A percentile compares a stretch with the other conserved stretches of the same genome.
Conservation (phyloP, 2,329 filamentous ascomycete genomes). For the Aspergillus sp. region DNA sequence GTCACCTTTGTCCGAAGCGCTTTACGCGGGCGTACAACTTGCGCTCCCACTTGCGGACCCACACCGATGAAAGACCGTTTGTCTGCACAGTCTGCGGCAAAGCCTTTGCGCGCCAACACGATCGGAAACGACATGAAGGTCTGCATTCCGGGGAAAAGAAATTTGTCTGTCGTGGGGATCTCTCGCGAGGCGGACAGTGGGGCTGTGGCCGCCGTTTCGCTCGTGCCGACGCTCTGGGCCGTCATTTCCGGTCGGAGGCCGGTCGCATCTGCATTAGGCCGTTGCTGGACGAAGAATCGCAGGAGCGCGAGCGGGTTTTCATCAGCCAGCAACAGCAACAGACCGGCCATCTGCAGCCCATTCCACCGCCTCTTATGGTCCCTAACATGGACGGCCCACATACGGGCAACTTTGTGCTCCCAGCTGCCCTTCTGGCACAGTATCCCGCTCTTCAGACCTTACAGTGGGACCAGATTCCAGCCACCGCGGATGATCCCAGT, state of each 20-base stretch:
- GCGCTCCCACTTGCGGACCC: constrained; percentile 86
- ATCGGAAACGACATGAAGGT: constrained; percentile 93
- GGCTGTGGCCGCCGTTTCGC: constrained; percentile 90
- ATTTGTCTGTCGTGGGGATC: constrained; percentile 88
- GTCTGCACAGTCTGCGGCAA: constrained; percentile 96
- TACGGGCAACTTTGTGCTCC: constrained; percentile 60
- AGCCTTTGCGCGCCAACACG: constrained; percentile 93
- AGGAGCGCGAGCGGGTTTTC: constrained; percentile 68
- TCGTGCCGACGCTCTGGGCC: constrained; percentile 84
- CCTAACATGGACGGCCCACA: constrained; percentile 52
- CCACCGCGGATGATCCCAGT: constrained; percentile 49
- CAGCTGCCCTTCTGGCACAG: constrained; percentile 78
- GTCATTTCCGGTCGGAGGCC: constrained; percentile 92
- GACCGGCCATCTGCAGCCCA: constrained; percentile 52
- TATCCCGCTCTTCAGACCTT: constrained; percentile 88
- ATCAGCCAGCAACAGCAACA: constrained; percentile 64
- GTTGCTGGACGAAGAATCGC: constrained; percentile 87
- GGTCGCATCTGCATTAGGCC: constrained; percentile 95
- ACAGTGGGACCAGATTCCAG: constrained; percentile 71
- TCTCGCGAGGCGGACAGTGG: constrained; percentile 78
- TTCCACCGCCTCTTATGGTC: constrained; percentile 52
- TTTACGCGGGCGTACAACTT: constrained; percentile 97
- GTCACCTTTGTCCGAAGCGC: constrained; percentile 82
- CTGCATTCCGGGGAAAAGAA: constrained; percentile 97
- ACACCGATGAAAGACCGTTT: constrained; percentile 94